Evolutionary conservation across 768 basidiomycete species (phyloP).

Genomic region (Glaciozyma martinii): DNA sequence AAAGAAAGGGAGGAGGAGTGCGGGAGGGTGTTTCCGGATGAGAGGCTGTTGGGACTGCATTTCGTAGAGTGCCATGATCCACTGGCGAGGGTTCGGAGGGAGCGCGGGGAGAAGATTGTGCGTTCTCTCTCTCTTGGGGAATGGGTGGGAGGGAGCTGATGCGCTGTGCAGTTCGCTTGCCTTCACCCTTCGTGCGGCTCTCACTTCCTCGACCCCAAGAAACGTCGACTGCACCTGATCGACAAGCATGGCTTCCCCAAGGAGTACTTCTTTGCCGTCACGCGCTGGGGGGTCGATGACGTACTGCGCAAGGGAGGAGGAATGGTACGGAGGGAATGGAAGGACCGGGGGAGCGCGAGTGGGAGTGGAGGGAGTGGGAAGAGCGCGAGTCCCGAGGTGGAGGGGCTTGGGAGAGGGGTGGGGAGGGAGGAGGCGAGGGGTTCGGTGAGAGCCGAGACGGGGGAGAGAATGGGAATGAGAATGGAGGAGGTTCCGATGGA

Average conservation of each 20-base stretch:
- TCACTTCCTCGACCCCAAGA: slow-evolving; percentile 24
- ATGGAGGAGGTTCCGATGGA: background rate
- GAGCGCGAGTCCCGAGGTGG: background rate
- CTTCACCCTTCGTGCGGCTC: slow-evolving; percentile 12
- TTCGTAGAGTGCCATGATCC: slow-evolving; percentile 32
- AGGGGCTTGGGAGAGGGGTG: background rate
- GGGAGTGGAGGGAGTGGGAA: background rate
- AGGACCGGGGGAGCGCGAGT: slow-evolving; percentile 1
- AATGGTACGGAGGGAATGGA: slow-evolving; percentile 26
- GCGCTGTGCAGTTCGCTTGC: slow-evolving; percentile 24
- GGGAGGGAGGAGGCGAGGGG: background rate
- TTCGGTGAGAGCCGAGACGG: background rate
- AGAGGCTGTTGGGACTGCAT: slow-evolving; percentile 25
- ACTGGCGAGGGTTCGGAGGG: slow-evolving; percentile 13
- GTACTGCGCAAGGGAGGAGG: slow-evolving; percentile 16
- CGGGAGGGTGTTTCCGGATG: slow-evolving; percentile 28
- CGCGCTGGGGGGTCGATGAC: slow-evolving; percentile 20
- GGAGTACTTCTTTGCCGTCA: slow-evolving; percentile 26
- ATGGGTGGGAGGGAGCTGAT: no score
- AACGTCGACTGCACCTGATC: slow-evolving; percentile 31
- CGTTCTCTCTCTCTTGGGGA: background rate
- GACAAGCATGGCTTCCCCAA: slow-evolving; percentile 30
- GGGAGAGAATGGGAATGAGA: background rate
- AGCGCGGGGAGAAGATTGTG: slow-evolving; percentile 32
- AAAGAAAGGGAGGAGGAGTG: slow-evolving; percentile 8